phyloP scores from a whole-genome alignment of 2,329 filamentous ascomycete species.

The Microcera coccophila region DNA sequence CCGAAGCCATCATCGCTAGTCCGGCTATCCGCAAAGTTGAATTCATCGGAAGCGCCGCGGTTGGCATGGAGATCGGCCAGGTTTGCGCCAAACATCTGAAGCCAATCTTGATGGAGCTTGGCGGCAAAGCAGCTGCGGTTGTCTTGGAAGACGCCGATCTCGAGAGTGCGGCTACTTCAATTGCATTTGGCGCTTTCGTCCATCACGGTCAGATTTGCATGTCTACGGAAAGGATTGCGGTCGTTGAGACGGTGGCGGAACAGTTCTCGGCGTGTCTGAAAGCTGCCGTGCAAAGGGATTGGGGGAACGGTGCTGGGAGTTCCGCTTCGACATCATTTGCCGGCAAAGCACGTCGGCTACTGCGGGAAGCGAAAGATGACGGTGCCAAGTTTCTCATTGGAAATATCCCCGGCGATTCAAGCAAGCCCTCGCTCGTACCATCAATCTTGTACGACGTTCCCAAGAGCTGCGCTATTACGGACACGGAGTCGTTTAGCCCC shows the following conservation, averaged over 20 bases:
- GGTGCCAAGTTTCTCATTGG: slow-evolving; percentile 50
- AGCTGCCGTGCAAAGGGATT: neutral
- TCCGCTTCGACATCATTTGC: neutral
- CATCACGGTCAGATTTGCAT: slow-evolving; percentile 9
- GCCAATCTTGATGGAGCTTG: slow-evolving; percentile 9
- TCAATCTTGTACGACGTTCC: slow-evolving; percentile 50
- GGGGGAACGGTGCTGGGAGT: neutral
- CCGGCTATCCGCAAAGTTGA: slow-evolving; percentile 9
- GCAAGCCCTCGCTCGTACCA: slow-evolving; percentile 8
- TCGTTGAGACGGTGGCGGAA: neutral
- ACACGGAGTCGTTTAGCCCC: slow-evolving; percentile 69
- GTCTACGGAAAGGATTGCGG: slow-evolving; percentile 6
- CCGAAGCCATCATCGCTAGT: slow-evolving; percentile 6
- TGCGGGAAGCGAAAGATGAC: slow-evolving; percentile 58
- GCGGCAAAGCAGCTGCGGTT: slow-evolving; percentile 8
- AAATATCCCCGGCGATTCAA: slow-evolving; percentile 50
- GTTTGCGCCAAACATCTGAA: slow-evolving; percentile 6
- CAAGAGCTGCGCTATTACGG: slow-evolving; percentile 60
- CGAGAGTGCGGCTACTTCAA: slow-evolving; percentile 1
- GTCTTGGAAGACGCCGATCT: slow-evolving; percentile 9
- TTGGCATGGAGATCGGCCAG: slow-evolving; percentile 5
- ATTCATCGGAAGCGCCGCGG: slow-evolving; percentile 9
- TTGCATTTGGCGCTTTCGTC: neutral
- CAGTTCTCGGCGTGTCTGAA: neutral
- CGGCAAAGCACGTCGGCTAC: neutral